Evolutionary conservation across 768 basidiomycete genomes (phyloP).

Genomic region (Tylopilus intermedius): DNA sequence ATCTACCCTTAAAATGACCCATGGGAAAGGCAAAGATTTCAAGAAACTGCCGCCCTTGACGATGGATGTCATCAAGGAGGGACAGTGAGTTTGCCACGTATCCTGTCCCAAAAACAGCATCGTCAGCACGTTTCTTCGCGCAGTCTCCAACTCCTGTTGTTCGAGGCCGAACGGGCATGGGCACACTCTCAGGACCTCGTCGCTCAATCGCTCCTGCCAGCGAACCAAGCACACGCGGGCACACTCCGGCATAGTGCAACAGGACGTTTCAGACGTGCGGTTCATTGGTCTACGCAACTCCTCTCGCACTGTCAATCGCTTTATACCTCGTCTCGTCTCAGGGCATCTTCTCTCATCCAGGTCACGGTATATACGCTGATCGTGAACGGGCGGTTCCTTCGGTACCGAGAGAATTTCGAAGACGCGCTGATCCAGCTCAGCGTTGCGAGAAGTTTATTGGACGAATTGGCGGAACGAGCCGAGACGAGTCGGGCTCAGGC

Average conservation of each 20-base stretch:
- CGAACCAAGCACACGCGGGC: conserved; percentile 47
- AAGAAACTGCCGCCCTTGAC: conserved; percentile 72
- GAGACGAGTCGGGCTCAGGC: conserved; percentile 82
- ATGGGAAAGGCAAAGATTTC: conserved; percentile 87
- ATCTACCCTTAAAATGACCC: conserved; percentile 77
- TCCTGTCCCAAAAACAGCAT: conserved; percentile 3
- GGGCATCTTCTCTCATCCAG: conserved; percentile 60
- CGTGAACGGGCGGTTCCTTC: conserved; percentile 77
- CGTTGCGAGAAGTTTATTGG: conserved; percentile 71
- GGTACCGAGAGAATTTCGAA: conserved; percentile 71
- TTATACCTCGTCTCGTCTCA: conserved; percentile 47
- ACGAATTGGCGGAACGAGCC: conserved; percentile 58
- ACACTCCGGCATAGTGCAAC: conserved; percentile 70
- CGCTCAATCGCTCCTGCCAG: conserved; percentile 45
- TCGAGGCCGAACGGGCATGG: conserved; percentile 92
- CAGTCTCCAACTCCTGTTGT: conserved; percentile 78
- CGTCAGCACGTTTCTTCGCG: conserved; percentile 5
- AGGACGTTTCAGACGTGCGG: conserved; percentile 73
- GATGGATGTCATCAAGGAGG: conserved; percentile 70
- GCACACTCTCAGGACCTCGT: conserved; percentile 80
- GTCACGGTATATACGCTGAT: conserved; percentile 74
- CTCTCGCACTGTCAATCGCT: conserved; percentile 68
- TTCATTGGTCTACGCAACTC: conserved; percentile 73
- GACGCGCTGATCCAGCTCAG: conserved; percentile 71
- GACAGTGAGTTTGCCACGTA: conserved; percentile 58